phyloP scores from a whole-genome alignment of 1,139 yeast genomes.

The Yamadazyma dushanensis region DNA sequence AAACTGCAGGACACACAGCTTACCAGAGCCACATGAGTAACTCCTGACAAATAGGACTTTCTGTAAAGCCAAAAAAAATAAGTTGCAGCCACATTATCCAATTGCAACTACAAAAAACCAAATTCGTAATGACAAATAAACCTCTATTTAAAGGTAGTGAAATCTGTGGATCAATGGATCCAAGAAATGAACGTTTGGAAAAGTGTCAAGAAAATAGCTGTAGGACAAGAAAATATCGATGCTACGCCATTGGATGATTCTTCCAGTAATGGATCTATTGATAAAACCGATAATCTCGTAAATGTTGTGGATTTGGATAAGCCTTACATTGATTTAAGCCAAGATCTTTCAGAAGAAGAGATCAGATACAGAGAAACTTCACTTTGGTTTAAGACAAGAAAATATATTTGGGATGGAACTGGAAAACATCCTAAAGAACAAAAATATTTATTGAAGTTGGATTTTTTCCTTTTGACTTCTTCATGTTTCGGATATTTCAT shows the following conservation, averaged over 20 bases:
- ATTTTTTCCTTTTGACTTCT: slow-evolving; percentile 43
- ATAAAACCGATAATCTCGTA: too few relatives aligned
- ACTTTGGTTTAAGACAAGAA: slow-evolving; percentile 25
- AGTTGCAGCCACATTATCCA: slow-evolving; percentile 1
- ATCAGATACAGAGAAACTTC: slow-evolving; percentile 23
- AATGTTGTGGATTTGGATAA: slow-evolving; percentile 33
- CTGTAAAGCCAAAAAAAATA: too few relatives aligned
- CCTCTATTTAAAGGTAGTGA: too few relatives aligned
- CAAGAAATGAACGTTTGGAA: too few relatives aligned
- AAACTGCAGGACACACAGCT: too few relatives aligned
- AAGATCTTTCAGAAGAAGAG: slow-evolving; percentile 32
- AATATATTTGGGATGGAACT: slow-evolving; percentile 49
- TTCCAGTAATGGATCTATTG: too few relatives aligned
- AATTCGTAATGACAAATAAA: not conserved
- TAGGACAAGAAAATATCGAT: too few relatives aligned
- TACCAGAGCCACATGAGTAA: too few relatives aligned
- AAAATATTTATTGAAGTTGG: slow-evolving; percentile 40
- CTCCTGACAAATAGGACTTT: too few relatives aligned
- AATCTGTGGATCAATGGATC: too few relatives aligned
- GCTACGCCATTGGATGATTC: too few relatives aligned
- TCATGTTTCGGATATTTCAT: slow-evolving; percentile 44
- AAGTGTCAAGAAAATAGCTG: too few relatives aligned
- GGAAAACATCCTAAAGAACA: slow-evolving; percentile 49
- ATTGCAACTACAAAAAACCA: not conserved
- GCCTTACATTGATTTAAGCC: slow-evolving; percentile 32